A percentile compares a stretch with the other conserved stretches of the same genome.
Evolutionary conservation across 116 monocot genomes (phyloP).

Genomic region (Phalaenopsis hybrid): DNA sequence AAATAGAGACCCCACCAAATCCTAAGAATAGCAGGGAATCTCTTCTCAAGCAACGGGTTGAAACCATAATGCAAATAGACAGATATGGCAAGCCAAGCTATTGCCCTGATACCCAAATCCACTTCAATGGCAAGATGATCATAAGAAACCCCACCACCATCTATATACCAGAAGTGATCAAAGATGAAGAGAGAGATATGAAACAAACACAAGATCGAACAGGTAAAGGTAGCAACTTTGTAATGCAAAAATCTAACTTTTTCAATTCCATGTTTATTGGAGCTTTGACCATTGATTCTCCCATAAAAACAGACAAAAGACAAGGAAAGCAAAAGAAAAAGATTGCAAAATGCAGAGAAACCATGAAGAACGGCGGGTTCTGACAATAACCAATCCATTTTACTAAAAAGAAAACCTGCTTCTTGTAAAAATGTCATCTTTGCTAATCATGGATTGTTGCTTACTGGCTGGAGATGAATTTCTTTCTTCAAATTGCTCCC

Average conservation of each 20-base stretch:
- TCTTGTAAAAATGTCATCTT: neutral
- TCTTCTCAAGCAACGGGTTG: conserved; percentile 14
- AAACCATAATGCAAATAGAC: conserved; percentile 25
- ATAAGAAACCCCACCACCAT: conserved; percentile 14
- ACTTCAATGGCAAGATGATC: neutral
- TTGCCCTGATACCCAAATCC: conserved; percentile 1
- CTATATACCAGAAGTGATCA: conserved; percentile 4
- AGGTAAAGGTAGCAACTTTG: neutral
- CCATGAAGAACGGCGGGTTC: neutral
- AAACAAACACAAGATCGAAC: conserved; percentile 1
- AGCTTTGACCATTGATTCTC: neutral
- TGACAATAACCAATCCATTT: neutral
- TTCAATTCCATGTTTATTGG: neutral
- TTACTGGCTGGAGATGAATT: neutral
- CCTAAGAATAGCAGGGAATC: conserved; percentile 47
- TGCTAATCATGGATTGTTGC: neutral
- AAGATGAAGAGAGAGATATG: conserved; percentile 10
- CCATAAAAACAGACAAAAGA: neutral
- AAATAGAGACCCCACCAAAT: conserved; percentile 65
- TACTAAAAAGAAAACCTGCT: neutral
- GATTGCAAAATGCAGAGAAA: neutral
- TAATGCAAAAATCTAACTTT: neutral
- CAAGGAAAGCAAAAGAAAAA: conserved; percentile 7
- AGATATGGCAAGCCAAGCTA: conserved; percentile 35
- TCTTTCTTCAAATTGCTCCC: neutral